These are phyloP conservation scores for Penicillium sp. DNA, from an alignment of 2,329 filamentous ascomycete species.

Conservation along the genomic window DNA sequence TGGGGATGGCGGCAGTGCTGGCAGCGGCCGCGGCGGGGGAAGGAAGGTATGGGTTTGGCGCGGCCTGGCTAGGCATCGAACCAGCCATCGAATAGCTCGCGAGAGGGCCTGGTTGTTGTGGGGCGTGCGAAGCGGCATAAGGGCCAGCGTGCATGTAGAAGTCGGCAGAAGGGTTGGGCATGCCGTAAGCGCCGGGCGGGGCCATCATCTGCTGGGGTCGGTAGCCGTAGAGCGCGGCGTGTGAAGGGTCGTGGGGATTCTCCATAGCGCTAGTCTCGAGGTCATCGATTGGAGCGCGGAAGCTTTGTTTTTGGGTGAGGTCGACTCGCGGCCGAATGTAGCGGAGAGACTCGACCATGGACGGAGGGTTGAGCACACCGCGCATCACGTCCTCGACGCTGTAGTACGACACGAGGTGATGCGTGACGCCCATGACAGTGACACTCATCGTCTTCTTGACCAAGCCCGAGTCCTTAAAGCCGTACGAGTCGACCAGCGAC, in stretches of 20 bases:
- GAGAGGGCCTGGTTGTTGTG: slow-evolving; percentile 43
- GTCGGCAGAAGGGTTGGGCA: slow-evolving; percentile 42
- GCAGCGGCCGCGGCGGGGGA: slow-evolving; percentile 36
- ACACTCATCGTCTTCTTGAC: slow-evolving; percentile 95
- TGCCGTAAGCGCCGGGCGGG: slow-evolving; percentile 41
- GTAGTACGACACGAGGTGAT: slow-evolving; percentile 91
- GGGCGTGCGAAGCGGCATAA: slow-evolving; percentile 44
- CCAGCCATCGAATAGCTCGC: slow-evolving; percentile 44
- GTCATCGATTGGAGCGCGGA: slow-evolving; percentile 70
- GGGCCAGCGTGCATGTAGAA: slow-evolving; percentile 46
- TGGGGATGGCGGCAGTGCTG: slow-evolving; percentile 32
- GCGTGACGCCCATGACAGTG: slow-evolving; percentile 72
- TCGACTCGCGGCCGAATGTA: slow-evolving; percentile 62
- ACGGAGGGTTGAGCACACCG: slow-evolving; percentile 64
- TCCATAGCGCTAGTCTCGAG: slow-evolving; percentile 54
- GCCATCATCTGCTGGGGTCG: slow-evolving; percentile 45
- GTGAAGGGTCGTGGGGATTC: slow-evolving; percentile 45
- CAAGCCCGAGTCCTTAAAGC: slow-evolving; percentile 80
- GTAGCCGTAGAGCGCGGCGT: slow-evolving; percentile 49
- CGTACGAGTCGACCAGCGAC: slow-evolving; percentile 86
- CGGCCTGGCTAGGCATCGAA: slow-evolving; percentile 40
- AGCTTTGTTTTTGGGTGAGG: slow-evolving; percentile 68
- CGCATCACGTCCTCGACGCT: slow-evolving; percentile 76
- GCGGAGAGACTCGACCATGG: slow-evolving; percentile 58
- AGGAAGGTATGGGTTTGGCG: slow-evolving; percentile 48